Evolutionary conservation across 1,284 basidiomycete genomes (phyloP).

Genomic region (Ustilago hordei): DNA sequence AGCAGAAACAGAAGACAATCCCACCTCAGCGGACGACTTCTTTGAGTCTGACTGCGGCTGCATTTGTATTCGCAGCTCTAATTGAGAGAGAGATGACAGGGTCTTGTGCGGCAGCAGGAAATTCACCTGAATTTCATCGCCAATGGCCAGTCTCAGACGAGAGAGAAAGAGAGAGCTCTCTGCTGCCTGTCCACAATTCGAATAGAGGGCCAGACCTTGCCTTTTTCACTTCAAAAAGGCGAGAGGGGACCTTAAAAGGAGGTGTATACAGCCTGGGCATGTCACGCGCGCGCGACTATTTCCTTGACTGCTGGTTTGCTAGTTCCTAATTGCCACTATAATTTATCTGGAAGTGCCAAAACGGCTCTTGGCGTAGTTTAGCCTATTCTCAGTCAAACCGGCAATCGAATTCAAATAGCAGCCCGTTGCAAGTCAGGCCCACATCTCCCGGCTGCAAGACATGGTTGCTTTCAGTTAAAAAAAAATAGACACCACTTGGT

Average conservation of each 20-base stretch:
- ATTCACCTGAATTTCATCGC: not conserved
- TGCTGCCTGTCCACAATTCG: not conserved
- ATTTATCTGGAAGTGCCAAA: too few relatives aligned
- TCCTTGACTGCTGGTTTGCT: too few relatives aligned
- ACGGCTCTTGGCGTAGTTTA: too few relatives aligned
- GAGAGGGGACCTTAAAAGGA: too few relatives aligned
- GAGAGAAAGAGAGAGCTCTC: not conserved
- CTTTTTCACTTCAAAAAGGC: not conserved
- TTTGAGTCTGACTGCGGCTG: not conserved
- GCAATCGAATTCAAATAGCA: not conserved
- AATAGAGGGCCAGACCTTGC: not conserved
- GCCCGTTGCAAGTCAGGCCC: too few relatives aligned
- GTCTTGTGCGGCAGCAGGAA: conserved; percentile 4
- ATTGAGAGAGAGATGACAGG: not conserved
- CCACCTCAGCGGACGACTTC: not conserved
- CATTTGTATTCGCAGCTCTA: not conserved
- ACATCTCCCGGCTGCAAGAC: not conserved
- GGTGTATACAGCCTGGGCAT: too few relatives aligned
- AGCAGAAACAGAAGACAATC: not conserved
- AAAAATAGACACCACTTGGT: too few relatives aligned
- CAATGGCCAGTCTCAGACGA: conserved; percentile 1
- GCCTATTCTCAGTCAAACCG: too few relatives aligned
- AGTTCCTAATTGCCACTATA: too few relatives aligned
- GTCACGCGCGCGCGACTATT: too few relatives aligned
- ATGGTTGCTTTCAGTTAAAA: not conserved